These are phyloP conservation scores for Fragilariopsis cylindrus DNA, from an alignment of 108 stramenopile genomes.

Conservation along the genomic window DNA sequence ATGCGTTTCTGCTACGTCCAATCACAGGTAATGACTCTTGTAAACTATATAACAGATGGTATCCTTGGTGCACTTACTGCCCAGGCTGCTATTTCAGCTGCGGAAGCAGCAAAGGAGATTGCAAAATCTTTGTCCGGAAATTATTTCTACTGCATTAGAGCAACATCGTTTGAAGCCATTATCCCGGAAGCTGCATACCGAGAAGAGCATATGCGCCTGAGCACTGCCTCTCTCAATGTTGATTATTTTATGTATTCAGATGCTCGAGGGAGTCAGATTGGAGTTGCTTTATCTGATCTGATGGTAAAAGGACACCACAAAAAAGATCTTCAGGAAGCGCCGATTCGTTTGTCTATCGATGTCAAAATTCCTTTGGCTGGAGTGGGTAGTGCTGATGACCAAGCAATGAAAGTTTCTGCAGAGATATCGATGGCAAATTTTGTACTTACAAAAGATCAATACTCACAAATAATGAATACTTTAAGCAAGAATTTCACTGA, in stretches of 20 bases:
- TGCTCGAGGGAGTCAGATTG: conserved; percentile 51
- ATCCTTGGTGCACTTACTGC: conserved; percentile 76
- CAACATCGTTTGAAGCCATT: conserved; percentile 73
- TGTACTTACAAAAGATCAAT: conserved; percentile 56
- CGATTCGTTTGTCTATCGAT: conserved; percentile 56
- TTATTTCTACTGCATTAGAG: conserved; percentile 64
- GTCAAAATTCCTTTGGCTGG: conserved; percentile 53
- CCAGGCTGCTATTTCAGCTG: conserved; percentile 70
- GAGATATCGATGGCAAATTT: conserved; percentile 60
- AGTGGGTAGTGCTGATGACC: conserved; percentile 58
- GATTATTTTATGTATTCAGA: conserved; percentile 55
- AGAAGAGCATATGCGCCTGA: conserved; percentile 48
- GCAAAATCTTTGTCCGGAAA: conserved; percentile 53
- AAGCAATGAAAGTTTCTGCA: conserved; percentile 67
- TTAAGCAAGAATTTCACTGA: conserved; percentile 74
- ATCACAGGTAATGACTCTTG: conserved; percentile 71
- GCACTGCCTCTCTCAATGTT: conserved; percentile 55
- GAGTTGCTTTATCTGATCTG: conserved; percentile 52
- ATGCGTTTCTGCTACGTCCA: conserved; percentile 82
- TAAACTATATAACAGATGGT: conserved; percentile 82
- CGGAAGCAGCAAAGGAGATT: conserved; percentile 70
- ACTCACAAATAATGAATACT: conserved; percentile 66
- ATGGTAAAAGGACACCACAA: conserved; percentile 42
- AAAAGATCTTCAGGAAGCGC: conserved; percentile 50
- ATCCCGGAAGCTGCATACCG: conserved; percentile 71